Conservation (phyloP, 2,329 filamentous ascomycete species). For the Setomelanomma holmii region DNA sequence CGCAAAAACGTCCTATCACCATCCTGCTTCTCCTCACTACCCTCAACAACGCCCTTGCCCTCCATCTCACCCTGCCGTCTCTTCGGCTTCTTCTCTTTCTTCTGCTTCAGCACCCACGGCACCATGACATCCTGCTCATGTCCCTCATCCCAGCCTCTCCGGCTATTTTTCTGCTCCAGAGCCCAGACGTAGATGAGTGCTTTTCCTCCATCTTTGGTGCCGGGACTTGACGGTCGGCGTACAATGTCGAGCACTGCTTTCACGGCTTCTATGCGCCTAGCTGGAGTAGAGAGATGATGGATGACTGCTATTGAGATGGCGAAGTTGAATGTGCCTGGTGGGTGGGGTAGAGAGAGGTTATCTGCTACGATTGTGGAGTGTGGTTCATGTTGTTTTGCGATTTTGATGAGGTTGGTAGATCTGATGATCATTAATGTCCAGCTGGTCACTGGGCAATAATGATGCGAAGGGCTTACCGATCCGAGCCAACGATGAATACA, state of each 20-base stretch:
- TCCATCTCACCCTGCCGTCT: slow-evolving; percentile 18
- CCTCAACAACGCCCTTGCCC: too few species aligned
- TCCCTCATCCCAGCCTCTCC: slow-evolving; percentile 86
- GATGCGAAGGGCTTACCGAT: slow-evolving; percentile 68
- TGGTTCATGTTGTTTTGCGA: slow-evolving; percentile 62
- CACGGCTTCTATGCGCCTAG: slow-evolving; percentile 76
- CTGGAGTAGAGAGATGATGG: slow-evolving; percentile 85
- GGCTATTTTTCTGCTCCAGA: slow-evolving; percentile 84
- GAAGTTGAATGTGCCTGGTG: slow-evolving; percentile 73
- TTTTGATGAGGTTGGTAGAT: slow-evolving; percentile 64
- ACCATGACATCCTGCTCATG: slow-evolving; percentile 92
- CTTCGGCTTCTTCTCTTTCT: slow-evolving; percentile 42
- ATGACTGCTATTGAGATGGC: slow-evolving; percentile 93
- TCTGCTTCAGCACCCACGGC: slow-evolving; percentile 79
- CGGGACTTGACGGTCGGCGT: slow-evolving; percentile 24
- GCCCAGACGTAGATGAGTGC: slow-evolving; percentile 94
- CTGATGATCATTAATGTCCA: slow-evolving; percentile 42
- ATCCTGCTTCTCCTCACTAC: slow-evolving; percentile 15
- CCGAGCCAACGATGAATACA: slow-evolving; percentile 83
- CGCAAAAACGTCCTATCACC: slow-evolving; percentile 74
- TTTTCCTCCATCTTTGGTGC: slow-evolving; percentile 57
- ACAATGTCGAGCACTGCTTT: slow-evolving; percentile 73
- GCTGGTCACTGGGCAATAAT: too few species aligned
- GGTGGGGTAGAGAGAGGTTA: slow-evolving; percentile 82
- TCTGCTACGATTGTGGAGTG: slow-evolving; percentile 81